Evolutionary conservation across 2,329 filamentous ascomycete genomes (phyloP), one percentile per base, ranked within the genome.

Genomic region (Calonectria hongkongensis): DNA sequence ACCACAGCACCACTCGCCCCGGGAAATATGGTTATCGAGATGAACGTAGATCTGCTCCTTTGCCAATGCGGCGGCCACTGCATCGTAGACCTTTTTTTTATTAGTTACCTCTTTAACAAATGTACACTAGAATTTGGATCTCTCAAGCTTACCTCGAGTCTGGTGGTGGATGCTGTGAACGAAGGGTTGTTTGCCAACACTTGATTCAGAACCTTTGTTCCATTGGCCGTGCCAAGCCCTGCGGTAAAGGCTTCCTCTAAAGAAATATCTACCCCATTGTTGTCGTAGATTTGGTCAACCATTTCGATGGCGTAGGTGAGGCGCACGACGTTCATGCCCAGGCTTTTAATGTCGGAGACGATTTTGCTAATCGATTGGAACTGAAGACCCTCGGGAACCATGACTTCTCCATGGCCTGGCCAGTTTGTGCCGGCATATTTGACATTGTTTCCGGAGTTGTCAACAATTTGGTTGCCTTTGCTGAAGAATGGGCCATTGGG

Each of bases 341-440:
- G 79, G 71, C 87, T 87, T 77, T 91, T 91, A 77, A 92, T 86
- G 81, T 88, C 88, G 4, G 86, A 81, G 0, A 92, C 87, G 43
- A 93, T 88, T 9, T 81, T 83, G 45, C 85, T 83, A 60, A 93
- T 85, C 0, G 90, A 92, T 43, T 88, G 87, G 81, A 92, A 92
- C 79, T 92, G 90, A 2, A 93, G 85, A 4, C 91, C 91, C 74
- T 93, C 91, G 0, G 91, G 91, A 0, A 93, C 85, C 91, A 93
- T 92, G n/a, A 88, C 86, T 54, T 92, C 90, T 54, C 86, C 87
- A 18, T 89, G 87, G 0, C 90, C 91, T 0, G 91, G 89, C 91
- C 91, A 93, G 76, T 93, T 93, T 15, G 87, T 86, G 0, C 91
- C 90, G 4, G 88, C 89, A 68, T 89, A 87, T 8, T 84, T 87